Base-by-base conservation (phyloP, 768 basidiomycete species). In the Cystoderma amianthinum region DNA sequence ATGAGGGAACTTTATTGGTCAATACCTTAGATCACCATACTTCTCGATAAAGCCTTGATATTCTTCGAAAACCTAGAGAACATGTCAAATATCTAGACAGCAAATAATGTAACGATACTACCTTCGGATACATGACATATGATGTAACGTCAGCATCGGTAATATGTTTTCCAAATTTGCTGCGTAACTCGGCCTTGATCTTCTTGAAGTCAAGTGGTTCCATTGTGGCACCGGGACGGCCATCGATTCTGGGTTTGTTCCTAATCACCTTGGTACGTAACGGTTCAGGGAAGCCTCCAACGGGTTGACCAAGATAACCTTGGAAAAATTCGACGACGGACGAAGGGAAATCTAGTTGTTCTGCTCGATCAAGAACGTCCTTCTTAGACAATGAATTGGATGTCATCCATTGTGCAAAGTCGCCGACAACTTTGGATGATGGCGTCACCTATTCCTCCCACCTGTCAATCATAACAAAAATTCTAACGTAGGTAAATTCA, bases 361-460 rank as follows among this genome's bases (percentile, higher is more conserved):
- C 86, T 32, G 95, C 96, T 38, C 84, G 80, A 6, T 80, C 76
- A 43, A 94, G 58, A 21, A 99, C 93, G 44, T 97, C 85, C 51
- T 83, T 66, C 64, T 92, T 91, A 41, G 82, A 76, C 44, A 98
- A 71, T 47, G 81, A 80, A 72, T 98, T 98, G 50, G 89, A 88
- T 24, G 92, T 94, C 92, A 97, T 94, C 85, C 87, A 96, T 65
- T 99, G 96, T 13, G 96, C 96, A 64, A 99, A 96, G 69, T 99
- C 96, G 18, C 96, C 96, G 37, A 97, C 94, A 36, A 95, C 91
- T 70, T 98, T 99, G 32, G 96, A 98, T 10, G 96, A 96, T 21
- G 96, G 96, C 18, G 96, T 99, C 52, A 98, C 95, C 80, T 82
- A 53, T 38, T 36, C 33, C 43, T 40, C 32, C 21, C 32, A 47